These are phyloP conservation scores for Thamnidium elegans DNA, from an alignment of 192 early-diverging fungal species.

Conservation along the genomic window DNA sequence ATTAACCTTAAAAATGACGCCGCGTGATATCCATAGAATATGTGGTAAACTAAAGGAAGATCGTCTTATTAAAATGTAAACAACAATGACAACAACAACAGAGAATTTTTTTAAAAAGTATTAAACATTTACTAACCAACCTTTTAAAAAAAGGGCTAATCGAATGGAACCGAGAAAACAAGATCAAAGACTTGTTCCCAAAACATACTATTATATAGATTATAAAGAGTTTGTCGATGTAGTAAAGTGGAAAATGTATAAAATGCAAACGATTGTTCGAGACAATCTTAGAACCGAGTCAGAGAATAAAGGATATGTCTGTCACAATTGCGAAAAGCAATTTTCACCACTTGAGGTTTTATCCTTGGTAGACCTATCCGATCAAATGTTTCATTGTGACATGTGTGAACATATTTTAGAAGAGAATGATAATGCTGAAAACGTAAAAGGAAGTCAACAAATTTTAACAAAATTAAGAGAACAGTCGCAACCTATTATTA, in stretches of 20 bases:
- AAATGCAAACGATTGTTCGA: slow-evolving; percentile 64
- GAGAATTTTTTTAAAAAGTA: neutral
- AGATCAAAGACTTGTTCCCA: slow-evolving; percentile 55
- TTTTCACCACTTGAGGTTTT: slow-evolving; percentile 63
- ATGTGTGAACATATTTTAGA: slow-evolving; percentile 52
- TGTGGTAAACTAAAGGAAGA: slow-evolving; percentile 78
- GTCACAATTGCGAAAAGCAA: slow-evolving; percentile 55
- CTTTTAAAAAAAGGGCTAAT: slow-evolving; percentile 35
- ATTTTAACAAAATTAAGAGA: slow-evolving; percentile 64
- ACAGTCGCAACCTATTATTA: slow-evolving; percentile 69
- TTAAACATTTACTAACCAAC: neutral
- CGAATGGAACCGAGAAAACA: slow-evolving; percentile 55
- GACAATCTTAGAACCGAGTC: slow-evolving; percentile 61
- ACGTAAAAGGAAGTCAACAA: slow-evolving; percentile 51
- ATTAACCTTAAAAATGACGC: slow-evolving; percentile 56
- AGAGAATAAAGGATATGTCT: slow-evolving; percentile 69
- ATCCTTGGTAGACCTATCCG: slow-evolving; percentile 41
- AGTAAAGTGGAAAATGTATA: slow-evolving; percentile 88
- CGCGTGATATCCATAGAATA: slow-evolving; percentile 72
- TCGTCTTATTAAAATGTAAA: slow-evolving; percentile 69
- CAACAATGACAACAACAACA: neutral
- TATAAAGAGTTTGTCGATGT: slow-evolving; percentile 93
- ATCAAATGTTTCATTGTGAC: slow-evolving; percentile 58
- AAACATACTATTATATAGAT: slow-evolving; percentile 85
- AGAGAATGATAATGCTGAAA: slow-evolving; percentile 64